Evolutionary conservation across 2,329 filamentous ascomycete species (phyloP), one percentile per base, ranked within the genome.

Genomic region (Colletotrichum sidae): DNA sequence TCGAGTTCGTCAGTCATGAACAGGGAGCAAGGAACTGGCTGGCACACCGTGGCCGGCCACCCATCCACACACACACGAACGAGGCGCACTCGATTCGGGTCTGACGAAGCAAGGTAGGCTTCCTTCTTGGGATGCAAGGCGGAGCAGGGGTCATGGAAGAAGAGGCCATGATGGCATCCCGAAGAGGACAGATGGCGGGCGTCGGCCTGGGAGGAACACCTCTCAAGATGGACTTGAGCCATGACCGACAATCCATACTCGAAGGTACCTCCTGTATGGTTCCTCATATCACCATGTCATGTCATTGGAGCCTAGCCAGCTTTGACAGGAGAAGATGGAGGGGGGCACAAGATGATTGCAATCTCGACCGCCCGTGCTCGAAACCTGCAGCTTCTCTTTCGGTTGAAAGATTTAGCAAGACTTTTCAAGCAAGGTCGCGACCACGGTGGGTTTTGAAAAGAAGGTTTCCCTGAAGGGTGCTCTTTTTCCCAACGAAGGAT

Each of bases 1-100:
- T 47, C 45, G 50, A 64, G 13, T 61, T 46, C 49, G 47, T 13
- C 10, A 41, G 13, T 13, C 37, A 37, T 50, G 37, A 39, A 42
- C 37, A 25, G 25, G 25, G 25, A 25, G 25, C 25, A 25, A 25
- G 25, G 25, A 25, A 25, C 25, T 25, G 25, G 25, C 25, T 25
- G 25, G 25, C 25, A 25, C 25, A 25, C 25, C 25, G 15, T 41
- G 58, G 51, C 56, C 35, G 59, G 33, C 38, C 46, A 52, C 38
- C 46, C 47, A 57, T 57, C 47, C 63, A 57, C 50, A 54, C 38
- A 57, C 50, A 47, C 38, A 49, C 44, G 54, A 50, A 60, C 49
- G 64, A 67, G 64, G 64, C 64, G 54, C 60, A 65, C 44, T 55
- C n/a, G 34, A 42, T 37, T 65, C 49, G 54, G 60, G 64, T 65